These are phyloP conservation scores for Entomortierella beljakovae DNA, from an alignment of 192 early-diverging fungal species.

Conservation along the genomic window DNA sequence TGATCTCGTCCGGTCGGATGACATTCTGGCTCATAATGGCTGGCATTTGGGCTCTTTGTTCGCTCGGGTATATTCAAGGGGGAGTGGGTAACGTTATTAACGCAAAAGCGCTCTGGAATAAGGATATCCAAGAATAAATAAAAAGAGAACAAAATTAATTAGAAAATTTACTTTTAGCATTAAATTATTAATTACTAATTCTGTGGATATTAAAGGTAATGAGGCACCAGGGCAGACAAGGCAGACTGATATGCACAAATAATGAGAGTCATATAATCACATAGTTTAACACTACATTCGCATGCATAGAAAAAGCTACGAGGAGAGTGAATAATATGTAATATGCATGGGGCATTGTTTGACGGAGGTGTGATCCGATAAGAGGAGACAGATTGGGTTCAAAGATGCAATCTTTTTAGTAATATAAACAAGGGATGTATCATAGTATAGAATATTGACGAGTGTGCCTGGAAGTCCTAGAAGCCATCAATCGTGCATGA, in stretches of 20 bases:
- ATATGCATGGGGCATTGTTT: not conserved
- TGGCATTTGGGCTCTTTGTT: slow-evolving; percentile 9
- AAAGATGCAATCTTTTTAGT: not conserved
- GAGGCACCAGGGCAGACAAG: not conserved
- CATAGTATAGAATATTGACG: not conserved
- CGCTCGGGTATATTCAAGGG: not conserved
- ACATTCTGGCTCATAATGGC: slow-evolving; percentile 38
- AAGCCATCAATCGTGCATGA: not conserved
- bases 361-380: not conserved
- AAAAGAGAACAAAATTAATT: not conserved
- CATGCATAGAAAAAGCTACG: not conserved
- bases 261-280: not conserved
- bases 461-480: not conserved
- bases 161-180: not conserved
- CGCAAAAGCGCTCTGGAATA: not conserved
- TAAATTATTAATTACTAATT: not conserved
- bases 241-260: not conserved
- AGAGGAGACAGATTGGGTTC: not conserved
- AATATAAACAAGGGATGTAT: not conserved
- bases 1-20: slow-evolving; percentile 24
- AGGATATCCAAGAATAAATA: not conserved
- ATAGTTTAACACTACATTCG: too few species aligned
- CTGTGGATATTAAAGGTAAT: not conserved
- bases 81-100: not conserved
- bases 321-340: not conserved